phyloP scores from a whole-genome alignment of 495 filamentous ascomycete genomes.

The Talaromyces trachyspermus region DNA sequence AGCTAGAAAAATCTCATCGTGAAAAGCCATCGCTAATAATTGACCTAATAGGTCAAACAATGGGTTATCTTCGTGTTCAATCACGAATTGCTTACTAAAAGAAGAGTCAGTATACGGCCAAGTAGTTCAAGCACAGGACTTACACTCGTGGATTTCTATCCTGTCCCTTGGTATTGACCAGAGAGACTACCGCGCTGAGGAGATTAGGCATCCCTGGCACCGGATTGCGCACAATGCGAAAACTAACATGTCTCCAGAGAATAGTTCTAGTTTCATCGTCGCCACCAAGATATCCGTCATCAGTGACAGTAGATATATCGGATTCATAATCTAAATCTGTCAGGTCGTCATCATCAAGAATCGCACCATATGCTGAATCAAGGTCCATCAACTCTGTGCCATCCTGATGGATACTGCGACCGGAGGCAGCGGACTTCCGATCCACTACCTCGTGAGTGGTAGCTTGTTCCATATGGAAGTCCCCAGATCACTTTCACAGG shows the following conservation, averaged over 20 bases:
- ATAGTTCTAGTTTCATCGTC: not conserved
- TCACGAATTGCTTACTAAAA: constrained; percentile 12
- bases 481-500: not conserved
- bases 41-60: constrained; percentile 11
- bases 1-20: constrained; percentile 11
- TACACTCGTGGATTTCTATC: constrained; percentile 1
- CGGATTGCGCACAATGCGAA: not conserved
- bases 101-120: no score
- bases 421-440: not conserved
- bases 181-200: not conserved
- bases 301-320: constrained; percentile 3
- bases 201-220: not conserved
- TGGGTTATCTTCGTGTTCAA: constrained; percentile 11
- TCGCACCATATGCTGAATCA: not conserved
- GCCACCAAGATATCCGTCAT: constrained; percentile 4
- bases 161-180: not conserved
- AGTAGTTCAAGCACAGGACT: not conserved
- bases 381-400: not conserved
- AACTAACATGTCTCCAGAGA: constrained; percentile 9
- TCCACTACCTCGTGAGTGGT: not conserved
- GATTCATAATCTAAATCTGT: constrained; percentile 2
- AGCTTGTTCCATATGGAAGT: not conserved
- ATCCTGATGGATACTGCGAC: not conserved
- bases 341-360: not conserved
- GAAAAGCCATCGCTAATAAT: constrained; percentile 8